A percentile compares a stretch with the other conserved stretches of the same genome.
Conservation (phyloP, 1,284 basidiomycete genomes). For the Rhodotorula sp. region DNA sequence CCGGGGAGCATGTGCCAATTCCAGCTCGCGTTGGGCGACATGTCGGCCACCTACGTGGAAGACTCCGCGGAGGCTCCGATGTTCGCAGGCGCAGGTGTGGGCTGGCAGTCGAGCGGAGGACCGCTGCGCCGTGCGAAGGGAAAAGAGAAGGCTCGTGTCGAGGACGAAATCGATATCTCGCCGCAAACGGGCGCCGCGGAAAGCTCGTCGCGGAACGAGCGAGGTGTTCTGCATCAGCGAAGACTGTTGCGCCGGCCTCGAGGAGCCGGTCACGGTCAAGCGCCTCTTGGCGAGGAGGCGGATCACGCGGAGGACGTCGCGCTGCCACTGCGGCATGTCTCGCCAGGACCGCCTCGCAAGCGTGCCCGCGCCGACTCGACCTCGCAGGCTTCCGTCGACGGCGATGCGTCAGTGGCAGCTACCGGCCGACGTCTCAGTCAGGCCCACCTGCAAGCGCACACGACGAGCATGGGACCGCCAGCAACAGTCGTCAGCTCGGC, state of each 20-base stretch:
- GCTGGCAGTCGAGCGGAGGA: not conserved
- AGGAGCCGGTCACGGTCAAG: not conserved
- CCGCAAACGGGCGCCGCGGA: not conserved
- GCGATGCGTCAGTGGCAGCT: not conserved
- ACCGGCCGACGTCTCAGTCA: not conserved
- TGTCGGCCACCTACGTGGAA: slow-evolving; percentile 28
- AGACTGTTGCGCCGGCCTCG: not conserved
- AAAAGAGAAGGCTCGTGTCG: slow-evolving; percentile 15
- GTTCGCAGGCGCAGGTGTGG: not conserved
- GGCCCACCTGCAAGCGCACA: not conserved
- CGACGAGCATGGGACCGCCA: not conserved
- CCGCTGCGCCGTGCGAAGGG: not conserved
- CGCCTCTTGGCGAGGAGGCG: slow-evolving; percentile 1
- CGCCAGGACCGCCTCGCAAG: slow-evolving; percentile 37
- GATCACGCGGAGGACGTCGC: not conserved
- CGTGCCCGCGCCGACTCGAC: slow-evolving; percentile 24
- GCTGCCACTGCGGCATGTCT: not conserved
- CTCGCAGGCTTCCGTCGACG: not conserved
- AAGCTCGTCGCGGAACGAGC: not conserved
- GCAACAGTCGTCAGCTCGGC: not conserved
- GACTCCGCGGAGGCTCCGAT: not conserved
- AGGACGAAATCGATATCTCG: not conserved
- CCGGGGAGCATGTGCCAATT: slow-evolving; percentile 18
- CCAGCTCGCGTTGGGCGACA: slow-evolving; percentile 24
- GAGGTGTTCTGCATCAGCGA: slow-evolving; percentile 12